Evolutionary conservation across 1,284 basidiomycete species (phyloP).

Genomic region (Fomitiporia mediterranea): DNA sequence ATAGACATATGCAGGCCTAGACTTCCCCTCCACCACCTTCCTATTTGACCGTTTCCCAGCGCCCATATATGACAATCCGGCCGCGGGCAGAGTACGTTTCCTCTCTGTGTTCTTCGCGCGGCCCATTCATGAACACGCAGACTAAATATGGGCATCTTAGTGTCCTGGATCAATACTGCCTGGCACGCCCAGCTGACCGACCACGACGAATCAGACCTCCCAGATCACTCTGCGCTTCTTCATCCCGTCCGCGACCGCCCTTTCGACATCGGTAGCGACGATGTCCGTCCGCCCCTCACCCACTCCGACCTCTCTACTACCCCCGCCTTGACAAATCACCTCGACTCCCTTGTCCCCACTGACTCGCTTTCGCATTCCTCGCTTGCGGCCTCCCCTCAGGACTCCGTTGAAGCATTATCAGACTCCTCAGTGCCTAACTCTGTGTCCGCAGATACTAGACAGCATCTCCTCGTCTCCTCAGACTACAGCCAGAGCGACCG

Average conservation of each 20-base stretch:
- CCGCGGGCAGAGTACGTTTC: conserved; percentile 14
- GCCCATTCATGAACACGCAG: conserved; percentile 4
- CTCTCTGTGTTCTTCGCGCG: neutral
- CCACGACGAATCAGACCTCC: conserved; percentile 3
- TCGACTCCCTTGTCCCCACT: neutral
- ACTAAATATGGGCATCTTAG: conserved; percentile 21
- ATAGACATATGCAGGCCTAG: neutral
- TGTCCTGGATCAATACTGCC: conserved; percentile 19
- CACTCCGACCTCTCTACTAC: neutral
- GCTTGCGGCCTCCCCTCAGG: neutral
- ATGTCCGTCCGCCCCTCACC: neutral
- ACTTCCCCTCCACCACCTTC: neutral
- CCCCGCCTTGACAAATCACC: neutral
- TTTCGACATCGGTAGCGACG: conserved; percentile 1
- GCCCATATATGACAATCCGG: conserved; percentile 16
- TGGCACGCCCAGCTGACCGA: conserved; percentile 14
- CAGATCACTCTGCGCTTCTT: conserved; percentile 15
- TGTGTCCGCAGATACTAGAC: neutral
- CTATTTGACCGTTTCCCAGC: neutral
- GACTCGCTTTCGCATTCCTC: neutral
- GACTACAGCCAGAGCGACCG: conserved; percentile 2
- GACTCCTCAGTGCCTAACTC: neutral
- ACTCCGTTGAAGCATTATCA: neutral
- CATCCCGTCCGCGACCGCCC: conserved; percentile 13
- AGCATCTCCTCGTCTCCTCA: conserved; percentile 3